phyloP scores from a whole-genome alignment of 768 basidiomycete genomes.

The Cubamyces sp. region DNA sequence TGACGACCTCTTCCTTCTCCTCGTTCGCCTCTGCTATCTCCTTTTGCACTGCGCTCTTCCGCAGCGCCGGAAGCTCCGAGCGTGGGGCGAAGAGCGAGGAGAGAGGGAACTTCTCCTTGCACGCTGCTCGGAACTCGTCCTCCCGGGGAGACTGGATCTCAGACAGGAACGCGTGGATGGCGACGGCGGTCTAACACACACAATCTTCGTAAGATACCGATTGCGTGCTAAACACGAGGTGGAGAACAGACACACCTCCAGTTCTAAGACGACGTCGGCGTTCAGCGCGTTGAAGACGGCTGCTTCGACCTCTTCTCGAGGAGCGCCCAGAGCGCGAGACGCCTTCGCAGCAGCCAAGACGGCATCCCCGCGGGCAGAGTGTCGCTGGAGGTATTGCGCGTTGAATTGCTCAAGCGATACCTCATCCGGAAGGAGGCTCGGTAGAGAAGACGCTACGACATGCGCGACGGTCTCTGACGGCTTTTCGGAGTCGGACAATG shows the following conservation, averaged over 20 bases:
- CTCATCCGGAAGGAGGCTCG: conserved; percentile 58
- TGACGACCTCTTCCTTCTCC: conserved; percentile 22
- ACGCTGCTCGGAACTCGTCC: conserved; percentile 64
- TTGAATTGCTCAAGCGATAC: conserved; percentile 70
- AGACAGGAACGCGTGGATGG: conserved; percentile 51
- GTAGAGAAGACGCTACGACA: conserved; percentile 51
- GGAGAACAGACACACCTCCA: conserved; percentile 46
- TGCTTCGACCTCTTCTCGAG: conserved; percentile 63
- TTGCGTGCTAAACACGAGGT: background rate
- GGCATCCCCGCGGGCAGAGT: conserved; percentile 52
- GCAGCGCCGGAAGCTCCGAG: conserved; percentile 52
- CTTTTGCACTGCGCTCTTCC: conserved; percentile 13
- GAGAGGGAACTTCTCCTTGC: conserved; percentile 55
- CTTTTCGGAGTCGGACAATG: conserved; percentile 47
- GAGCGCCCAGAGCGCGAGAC: conserved; percentile 47
- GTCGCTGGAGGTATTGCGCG: conserved; percentile 72
- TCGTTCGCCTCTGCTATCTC: conserved; percentile 8
- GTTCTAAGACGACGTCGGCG: conserved; percentile 46
- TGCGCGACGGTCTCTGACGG: conserved; percentile 51
- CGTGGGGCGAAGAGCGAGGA: conserved; percentile 69
- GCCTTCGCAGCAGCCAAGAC: conserved; percentile 70
- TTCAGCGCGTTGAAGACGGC: conserved; percentile 53
- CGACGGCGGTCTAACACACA: conserved; percentile 51
- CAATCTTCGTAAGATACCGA: background rate
- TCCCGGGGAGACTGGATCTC: conserved; percentile 53